Conservation (phyloP, 164 flowering plant species). For the Echeveria elegans region DNA sequence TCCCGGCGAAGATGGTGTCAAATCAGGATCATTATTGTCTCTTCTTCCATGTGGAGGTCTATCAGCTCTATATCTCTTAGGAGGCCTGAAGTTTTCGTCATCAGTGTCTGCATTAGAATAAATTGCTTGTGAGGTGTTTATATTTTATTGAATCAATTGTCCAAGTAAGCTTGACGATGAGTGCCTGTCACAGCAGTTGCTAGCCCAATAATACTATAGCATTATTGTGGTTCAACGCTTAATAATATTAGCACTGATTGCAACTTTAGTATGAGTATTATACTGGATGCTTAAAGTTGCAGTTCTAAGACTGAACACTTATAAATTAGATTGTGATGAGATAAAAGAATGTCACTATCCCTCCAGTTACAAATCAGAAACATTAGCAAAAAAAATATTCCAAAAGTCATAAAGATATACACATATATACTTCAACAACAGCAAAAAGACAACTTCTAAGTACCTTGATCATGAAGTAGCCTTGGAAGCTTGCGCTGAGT, state of each 20-base stretch:
- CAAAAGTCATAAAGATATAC: too few relatives aligned
- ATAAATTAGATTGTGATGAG: too few relatives aligned
- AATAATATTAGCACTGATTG: too few relatives aligned
- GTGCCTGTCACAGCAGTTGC: not conserved
- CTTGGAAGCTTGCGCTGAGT: slow-evolving; percentile 67
- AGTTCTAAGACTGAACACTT: too few relatives aligned
- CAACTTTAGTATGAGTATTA: not conserved
- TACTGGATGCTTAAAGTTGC: not conserved
- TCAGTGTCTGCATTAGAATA: slow-evolving; percentile 59
- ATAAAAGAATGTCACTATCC: too few relatives aligned
- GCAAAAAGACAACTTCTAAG: not conserved
- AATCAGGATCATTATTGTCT: slow-evolving; percentile 61
- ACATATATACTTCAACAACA: too few relatives aligned
- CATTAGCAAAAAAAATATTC: too few relatives aligned
- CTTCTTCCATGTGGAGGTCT: slow-evolving; percentile 47
- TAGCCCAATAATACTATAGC: not conserved
- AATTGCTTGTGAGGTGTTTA: not conserved
- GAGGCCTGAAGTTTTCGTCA: slow-evolving; percentile 71
- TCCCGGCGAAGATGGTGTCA: slow-evolving; percentile 73
- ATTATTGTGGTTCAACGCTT: too few relatives aligned
- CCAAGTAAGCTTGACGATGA: not conserved
- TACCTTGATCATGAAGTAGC: slow-evolving; percentile 85
- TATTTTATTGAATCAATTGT: not conserved
- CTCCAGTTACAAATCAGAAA: too few relatives aligned
- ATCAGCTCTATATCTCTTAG: slow-evolving; percentile 74